Base-by-base conservation (phyloP, 2,329 filamentous ascomycete genomes). In the Diaporthe humulicola region DNA sequence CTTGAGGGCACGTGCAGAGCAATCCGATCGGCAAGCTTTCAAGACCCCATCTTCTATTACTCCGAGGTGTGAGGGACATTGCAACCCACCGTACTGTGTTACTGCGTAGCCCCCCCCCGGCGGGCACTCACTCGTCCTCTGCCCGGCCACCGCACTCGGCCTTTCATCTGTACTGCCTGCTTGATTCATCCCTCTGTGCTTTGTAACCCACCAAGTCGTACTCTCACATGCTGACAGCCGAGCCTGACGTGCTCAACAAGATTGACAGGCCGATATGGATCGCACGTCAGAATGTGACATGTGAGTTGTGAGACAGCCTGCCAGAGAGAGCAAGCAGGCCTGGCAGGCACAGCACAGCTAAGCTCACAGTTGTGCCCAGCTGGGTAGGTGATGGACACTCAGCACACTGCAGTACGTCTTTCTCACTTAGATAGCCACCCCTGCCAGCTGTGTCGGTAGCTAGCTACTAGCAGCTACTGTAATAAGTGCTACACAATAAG, bases 211-310 rank as follows among this genome's bases (percentile, higher is more conserved):
- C 61, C 14, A 67, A 67, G 30, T 52, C 45, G 22, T 40, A 52
- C 45, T 45, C 64, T 28, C 22, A 40, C 45, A 19, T 52, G 52
- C 64, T 69, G 64, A 54, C 64, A 69, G 33, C 64, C 64, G 64
- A 69, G n/a, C 33, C 48, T 69, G 48, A 69, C 48, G 64, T 54
- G 64, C 33, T 69, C 48, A 54, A 69, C 64, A 52, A 69, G 64
- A 69, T 69, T 69, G 64, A 69, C 64, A 54, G 64, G n/a, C 52
- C 64, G 64, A 54, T 69, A 40, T 38, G 64, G 48, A 69, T 69
- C 64, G 64, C 64, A 69, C 45, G 48, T 69, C 64, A 54, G 33
- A 5, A 54, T 54, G 30, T 69, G 33, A 69, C 33, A 69, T 40
- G 33, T 69, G 48, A 69, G 64, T 40, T 54, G 64, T 69, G 64